Evolutionary conservation across 306 rosid genomes (phyloP).

Genomic region (Spatholobus suberectus): DNA sequence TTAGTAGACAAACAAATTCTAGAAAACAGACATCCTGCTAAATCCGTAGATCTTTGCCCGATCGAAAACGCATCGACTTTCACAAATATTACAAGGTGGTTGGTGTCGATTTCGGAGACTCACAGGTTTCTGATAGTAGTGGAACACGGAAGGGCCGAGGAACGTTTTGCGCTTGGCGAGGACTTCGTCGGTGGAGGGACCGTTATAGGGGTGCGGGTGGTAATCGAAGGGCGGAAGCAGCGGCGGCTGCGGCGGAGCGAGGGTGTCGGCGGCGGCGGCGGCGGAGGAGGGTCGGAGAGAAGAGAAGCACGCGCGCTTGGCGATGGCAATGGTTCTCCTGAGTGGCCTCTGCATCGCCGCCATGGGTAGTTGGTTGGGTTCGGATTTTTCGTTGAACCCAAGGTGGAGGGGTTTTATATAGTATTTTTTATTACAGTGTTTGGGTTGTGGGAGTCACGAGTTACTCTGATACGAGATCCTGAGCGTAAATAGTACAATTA

Average conservation of each 20-base stretch:
- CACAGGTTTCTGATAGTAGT: constrained; percentile 88
- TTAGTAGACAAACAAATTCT: neutral
- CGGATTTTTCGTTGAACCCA: neutral
- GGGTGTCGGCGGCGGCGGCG: neutral
- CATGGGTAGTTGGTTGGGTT: too few species aligned
- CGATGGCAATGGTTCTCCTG: constrained; percentile 51
- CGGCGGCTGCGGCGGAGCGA: constrained; percentile 40
- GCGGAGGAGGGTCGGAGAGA: constrained; percentile 41
- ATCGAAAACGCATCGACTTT: neutral
- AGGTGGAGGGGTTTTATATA: too few species aligned
- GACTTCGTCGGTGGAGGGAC: constrained; percentile 74
- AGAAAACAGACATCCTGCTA: neutral
- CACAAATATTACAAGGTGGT: neutral
- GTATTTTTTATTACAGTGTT: too few species aligned
- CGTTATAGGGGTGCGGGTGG: constrained; percentile 66
- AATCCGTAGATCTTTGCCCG: neutral
- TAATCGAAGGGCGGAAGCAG: constrained; percentile 74
- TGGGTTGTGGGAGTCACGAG: too few species aligned
- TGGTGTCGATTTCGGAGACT: constrained; percentile 24
- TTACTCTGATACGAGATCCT: too few species aligned
- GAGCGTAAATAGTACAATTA: too few species aligned
- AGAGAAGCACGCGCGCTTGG: constrained; percentile 26
- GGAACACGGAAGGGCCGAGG: constrained; percentile 87
- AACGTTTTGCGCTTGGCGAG: constrained; percentile 74
- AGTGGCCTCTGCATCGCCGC: constrained; percentile 57